A percentile compares a stretch with the other conserved stretches of the same genome.
Conservation (phyloP, 73 alveolate species). For the Stentor roeselii region DNA sequence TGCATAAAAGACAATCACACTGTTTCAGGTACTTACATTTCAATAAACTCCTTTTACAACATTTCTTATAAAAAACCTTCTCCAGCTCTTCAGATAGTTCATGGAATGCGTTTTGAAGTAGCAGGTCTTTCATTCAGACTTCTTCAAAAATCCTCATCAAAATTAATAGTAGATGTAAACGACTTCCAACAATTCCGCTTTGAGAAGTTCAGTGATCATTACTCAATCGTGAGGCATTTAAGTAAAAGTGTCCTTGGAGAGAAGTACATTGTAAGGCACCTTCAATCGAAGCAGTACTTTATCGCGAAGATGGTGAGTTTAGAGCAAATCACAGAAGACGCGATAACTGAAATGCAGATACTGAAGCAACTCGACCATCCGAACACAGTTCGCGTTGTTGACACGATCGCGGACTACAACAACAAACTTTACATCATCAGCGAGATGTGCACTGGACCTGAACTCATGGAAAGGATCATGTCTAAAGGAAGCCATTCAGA, state of each 20-base stretch:
- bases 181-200: neutral
- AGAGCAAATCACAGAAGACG: neutral
- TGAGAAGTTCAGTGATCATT: neutral
- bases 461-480: conserved; percentile 46
- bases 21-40: neutral
- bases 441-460: conserved; percentile 50
- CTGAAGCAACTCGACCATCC: conserved; percentile 50
- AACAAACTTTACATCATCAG: conserved; percentile 38
- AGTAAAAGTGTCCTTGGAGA: neutral
- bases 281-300: neutral
- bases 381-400: conserved; percentile 43
- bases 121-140: conserved; percentile 3
- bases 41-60: neutral
- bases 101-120: neutral
- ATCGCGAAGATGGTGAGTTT: neutral
- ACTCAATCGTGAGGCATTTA: neutral
- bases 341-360: neutral
- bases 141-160: neutral
- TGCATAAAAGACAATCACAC: neutral
- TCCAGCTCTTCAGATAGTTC: neutral
- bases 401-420: conserved; percentile 38
- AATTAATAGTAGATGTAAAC: neutral
- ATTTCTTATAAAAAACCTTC: conserved; percentile 6
- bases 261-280: neutral
- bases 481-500: conserved; percentile 38